Conservation (phyloP, 2,329 filamentous ascomycete genomes). For the Hypoxylon sp. region DNA sequence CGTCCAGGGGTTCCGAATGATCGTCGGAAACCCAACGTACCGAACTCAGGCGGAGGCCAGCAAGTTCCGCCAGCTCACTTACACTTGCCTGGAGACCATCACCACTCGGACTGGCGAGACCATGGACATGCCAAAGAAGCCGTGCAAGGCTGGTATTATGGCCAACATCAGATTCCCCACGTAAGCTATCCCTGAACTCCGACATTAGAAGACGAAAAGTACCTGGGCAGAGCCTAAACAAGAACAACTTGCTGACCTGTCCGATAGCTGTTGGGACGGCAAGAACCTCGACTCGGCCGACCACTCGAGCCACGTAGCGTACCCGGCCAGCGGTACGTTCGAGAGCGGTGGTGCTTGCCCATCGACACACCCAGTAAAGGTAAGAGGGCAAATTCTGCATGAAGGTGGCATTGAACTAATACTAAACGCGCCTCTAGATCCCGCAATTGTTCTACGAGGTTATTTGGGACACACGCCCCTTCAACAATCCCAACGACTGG, state of each 20-base stretch:
- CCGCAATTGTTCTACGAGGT: constrained; percentile 48
- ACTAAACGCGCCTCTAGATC: constrained; percentile 27
- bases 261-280: constrained; percentile 63
- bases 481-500: constrained; percentile 46
- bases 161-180: constrained; percentile 61
- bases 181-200: constrained; percentile 27
- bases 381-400: neutral
- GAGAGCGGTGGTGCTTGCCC: constrained; percentile 46
- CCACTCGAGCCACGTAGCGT: constrained; percentile 63
- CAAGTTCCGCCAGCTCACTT: constrained; percentile 57
- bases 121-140: constrained; percentile 54
- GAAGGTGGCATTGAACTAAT: neutral
- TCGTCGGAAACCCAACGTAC: constrained; percentile 55
- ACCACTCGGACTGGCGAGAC: constrained; percentile 56
- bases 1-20: constrained; percentile 56
- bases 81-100: constrained; percentile 57
- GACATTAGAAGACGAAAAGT: neutral
- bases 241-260: neutral
- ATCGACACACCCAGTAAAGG: constrained; percentile 41
- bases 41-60: constrained; percentile 51
- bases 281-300: constrained; percentile 59
- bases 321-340: constrained; percentile 53
- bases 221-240: too few relatives aligned
- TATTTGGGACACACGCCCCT: constrained; percentile 46
- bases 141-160: constrained; percentile 54